These are phyloP conservation scores for Stenocarpella maydis DNA, from an alignment of 2,329 filamentous ascomycete genomes.

Conservation along the genomic window DNA sequence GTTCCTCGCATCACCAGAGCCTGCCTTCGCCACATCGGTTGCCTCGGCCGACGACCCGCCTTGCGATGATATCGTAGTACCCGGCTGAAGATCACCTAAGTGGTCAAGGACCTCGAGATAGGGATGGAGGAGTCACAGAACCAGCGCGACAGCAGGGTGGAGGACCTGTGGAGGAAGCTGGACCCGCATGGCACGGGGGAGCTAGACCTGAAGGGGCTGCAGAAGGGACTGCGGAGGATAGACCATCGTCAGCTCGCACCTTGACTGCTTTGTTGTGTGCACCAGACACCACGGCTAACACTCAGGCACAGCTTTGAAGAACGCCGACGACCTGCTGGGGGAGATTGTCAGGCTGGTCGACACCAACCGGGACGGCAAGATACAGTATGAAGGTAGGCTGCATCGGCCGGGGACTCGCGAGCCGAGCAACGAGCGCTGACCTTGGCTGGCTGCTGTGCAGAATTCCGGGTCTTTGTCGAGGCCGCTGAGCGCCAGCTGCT, in stretches of 20 bases:
- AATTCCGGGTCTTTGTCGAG: conserved; percentile 90
- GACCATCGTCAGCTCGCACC: conserved; percentile 77
- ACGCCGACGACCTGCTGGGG: conserved; percentile 85
- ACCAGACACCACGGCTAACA: conserved; percentile 24
- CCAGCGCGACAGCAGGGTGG: conserved; percentile 81
- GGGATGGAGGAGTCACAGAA: conserved; percentile 81
- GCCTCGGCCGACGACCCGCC: conserved; percentile 25
- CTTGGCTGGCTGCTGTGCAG: conserved; percentile 54
- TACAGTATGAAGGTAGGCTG: conserved; percentile 83
- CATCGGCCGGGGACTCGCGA: neutral
- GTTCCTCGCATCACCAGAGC: neutral
- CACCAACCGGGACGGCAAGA: conserved; percentile 83
- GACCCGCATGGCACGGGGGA: conserved; percentile 80
- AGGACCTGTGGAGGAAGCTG: conserved; percentile 83
- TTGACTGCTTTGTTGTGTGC: conserved; percentile 18
- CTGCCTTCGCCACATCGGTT: neutral
- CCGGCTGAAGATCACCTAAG: conserved; percentile 57
- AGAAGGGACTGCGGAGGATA: conserved; percentile 84
- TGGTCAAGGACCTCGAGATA: conserved; percentile 61
- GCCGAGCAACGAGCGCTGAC: conserved; percentile 25
- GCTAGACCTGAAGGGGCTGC: conserved; percentile 83
- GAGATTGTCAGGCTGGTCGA: conserved; percentile 86
- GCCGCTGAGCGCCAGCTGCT: conserved; percentile 86
- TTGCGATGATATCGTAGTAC: conserved; percentile 50
- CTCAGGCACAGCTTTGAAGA: conserved; percentile 72